Conservation (phyloP, 2,329 filamentous ascomycete species). For the Colletotrichum caudatum region DNA sequence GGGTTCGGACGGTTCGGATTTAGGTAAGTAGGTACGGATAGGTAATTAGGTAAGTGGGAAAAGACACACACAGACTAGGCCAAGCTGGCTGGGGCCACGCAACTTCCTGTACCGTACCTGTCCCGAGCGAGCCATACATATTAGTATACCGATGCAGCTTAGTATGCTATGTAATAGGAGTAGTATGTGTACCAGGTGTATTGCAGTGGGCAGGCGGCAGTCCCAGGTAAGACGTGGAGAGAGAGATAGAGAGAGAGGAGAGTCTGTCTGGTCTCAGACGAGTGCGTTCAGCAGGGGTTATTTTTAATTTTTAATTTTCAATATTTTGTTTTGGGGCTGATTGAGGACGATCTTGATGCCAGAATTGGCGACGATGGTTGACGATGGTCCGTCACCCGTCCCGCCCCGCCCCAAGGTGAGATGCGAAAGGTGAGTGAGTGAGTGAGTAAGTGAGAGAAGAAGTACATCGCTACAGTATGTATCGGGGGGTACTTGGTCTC, state of each 20-base stretch:
- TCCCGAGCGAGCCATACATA: neutral
- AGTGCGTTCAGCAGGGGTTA: constrained; percentile 1
- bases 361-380: constrained; percentile 1
- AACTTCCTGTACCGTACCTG: neutral
- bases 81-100: neutral
- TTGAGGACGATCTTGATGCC: constrained; percentile 20
- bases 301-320: too few relatives aligned
- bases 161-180: too few relatives aligned
- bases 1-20: neutral
- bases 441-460: neutral
- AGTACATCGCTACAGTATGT: neutral
- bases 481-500: constrained; percentile 15
- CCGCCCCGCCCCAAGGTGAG: neutral
- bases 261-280: constrained; percentile 28
- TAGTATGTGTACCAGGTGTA: too few relatives aligned
- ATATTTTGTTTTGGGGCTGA: neutral
- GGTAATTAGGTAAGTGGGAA: neutral
- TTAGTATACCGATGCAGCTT: too few relatives aligned
- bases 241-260: neutral
- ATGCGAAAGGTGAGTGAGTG: neutral
- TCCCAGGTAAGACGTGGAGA: neutral
- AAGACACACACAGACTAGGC: constrained; percentile 17
- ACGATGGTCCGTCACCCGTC: constrained; percentile 26
- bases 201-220: neutral
- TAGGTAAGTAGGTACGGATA: too few relatives aligned